A percentile compares a stretch with the other conserved stretches of the same genome.
phyloP scores from a whole-genome alignment of 805 yeast genomes.

The Komagataella pseudopastoris region DNA sequence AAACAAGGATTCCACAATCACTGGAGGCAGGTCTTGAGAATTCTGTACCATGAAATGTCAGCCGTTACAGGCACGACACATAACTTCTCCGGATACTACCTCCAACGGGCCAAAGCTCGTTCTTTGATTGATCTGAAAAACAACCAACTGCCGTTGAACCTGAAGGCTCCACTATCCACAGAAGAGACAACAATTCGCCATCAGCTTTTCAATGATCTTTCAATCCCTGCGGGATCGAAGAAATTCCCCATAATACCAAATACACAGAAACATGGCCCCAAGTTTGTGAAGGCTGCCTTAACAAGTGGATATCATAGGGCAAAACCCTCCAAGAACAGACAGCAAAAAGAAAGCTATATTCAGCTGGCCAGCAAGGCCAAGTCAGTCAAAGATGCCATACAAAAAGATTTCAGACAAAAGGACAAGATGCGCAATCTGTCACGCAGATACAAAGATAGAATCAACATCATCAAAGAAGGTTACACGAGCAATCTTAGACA shows the following conservation, averaged over 20 bases:
- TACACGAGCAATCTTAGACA: not conserved
- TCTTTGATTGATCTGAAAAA: conserved; percentile 13
- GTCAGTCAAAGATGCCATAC: not conserved
- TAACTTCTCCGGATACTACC: conserved; percentile 6
- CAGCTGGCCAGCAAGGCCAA: not conserved
- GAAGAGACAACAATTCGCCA: conserved; percentile 2
- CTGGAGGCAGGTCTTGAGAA: conserved; percentile 9
- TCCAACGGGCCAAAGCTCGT: conserved; percentile 14
- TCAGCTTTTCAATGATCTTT: not conserved
- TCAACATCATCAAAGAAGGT: not conserved
- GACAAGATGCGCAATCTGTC: not conserved
- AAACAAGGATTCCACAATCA: conserved; percentile 15
- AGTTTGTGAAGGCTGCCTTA: not conserved
- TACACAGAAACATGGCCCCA: not conserved
- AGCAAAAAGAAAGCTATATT: not conserved
- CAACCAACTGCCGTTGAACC: conserved; percentile 4
- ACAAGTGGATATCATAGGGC: not conserved
- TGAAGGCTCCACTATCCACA: conserved; percentile 4
- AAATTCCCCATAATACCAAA: not conserved
- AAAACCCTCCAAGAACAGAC: not conserved
- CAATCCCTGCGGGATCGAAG: not conserved
- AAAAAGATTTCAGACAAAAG: not conserved
- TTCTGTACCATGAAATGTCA: conserved; percentile 6
- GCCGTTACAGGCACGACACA: not conserved
- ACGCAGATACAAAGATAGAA: not conserved